These are phyloP conservation scores for Microbotryum silenes-acaulis DNA, from an alignment of 1,284 basidiomycete species.

Conservation along the genomic window DNA sequence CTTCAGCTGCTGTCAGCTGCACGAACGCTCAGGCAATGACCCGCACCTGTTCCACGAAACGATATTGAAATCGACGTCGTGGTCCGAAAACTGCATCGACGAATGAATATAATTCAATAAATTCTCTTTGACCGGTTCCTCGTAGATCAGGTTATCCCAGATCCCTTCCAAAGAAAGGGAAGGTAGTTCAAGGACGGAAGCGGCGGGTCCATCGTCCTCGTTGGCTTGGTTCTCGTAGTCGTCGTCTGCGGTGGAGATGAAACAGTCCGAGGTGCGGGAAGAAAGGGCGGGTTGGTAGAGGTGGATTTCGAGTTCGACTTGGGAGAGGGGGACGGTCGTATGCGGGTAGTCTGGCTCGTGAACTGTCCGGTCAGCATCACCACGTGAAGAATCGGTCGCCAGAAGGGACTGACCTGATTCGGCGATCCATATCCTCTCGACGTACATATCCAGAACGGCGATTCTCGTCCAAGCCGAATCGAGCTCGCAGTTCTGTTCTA, in stretches of 20 bases:
- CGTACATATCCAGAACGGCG: slow-evolving; percentile 60
- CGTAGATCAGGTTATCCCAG: slow-evolving; percentile 79
- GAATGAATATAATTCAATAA: slow-evolving; percentile 83
- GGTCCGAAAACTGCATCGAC: slow-evolving; percentile 80
- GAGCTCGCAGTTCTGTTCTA: no score
- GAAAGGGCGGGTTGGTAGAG: slow-evolving; percentile 70
- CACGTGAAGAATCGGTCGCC: background rate
- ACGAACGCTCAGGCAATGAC: background rate
- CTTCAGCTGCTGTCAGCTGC: background rate
- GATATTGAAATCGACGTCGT: slow-evolving; percentile 80
- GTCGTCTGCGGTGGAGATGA: slow-evolving; percentile 32
- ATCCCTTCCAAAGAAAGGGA: slow-evolving; percentile 62
- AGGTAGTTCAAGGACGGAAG: slow-evolving; percentile 25
- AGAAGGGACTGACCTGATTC: slow-evolving; percentile 48
- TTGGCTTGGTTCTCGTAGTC: slow-evolving; percentile 48
- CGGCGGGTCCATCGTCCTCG: slow-evolving; percentile 49
- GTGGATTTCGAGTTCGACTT: slow-evolving; percentile 61
- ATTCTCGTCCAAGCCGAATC: slow-evolving; percentile 57
- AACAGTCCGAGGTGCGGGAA: slow-evolving; percentile 69
- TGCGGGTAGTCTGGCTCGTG: slow-evolving; percentile 9
- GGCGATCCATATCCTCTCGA: slow-evolving; percentile 69
- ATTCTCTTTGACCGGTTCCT: slow-evolving; percentile 77
- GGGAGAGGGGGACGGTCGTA: slow-evolving; percentile 43
- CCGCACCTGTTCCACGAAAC: slow-evolving; percentile 80
- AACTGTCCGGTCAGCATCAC: background rate